A percentile compares a stretch with the other conserved stretches of the same genome.
These are phyloP conservation scores for Phialocephala subalpina DNA, from an alignment of 2,329 filamentous ascomycete genomes.

Conservation along the genomic window DNA sequence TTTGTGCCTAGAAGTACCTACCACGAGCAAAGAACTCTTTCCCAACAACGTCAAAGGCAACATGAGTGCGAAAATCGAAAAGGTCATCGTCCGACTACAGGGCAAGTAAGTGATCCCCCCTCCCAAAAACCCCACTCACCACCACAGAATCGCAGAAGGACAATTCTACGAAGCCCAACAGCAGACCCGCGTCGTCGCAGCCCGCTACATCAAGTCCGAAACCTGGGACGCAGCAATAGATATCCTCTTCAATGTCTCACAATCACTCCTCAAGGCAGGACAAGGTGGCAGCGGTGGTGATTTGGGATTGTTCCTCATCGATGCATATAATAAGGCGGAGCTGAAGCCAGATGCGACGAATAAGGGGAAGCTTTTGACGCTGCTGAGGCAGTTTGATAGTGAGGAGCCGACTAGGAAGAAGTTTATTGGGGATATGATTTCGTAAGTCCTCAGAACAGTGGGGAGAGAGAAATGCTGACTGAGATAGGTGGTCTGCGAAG, in stretches of 20 bases:
- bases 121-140: conserved; percentile 20
- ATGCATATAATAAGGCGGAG: conserved; percentile 89
- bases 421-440: conserved; percentile 86
- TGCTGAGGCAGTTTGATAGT: conserved; percentile 80
- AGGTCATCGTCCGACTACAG: conserved; percentile 79
- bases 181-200: conserved; percentile 93
- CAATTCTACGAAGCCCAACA: conserved; percentile 99
- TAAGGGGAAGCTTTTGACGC: conserved; percentile 78
- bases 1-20: not conserved
- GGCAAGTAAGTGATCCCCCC: conserved; percentile 64
- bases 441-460: conserved; percentile 54
- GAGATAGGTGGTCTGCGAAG: conserved; percentile 78
- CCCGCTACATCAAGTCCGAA: conserved; percentile 87
- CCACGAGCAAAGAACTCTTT: too few relatives aligned
- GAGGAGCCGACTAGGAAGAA: conserved; percentile 93
- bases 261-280: conserved; percentile 87
- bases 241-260: conserved; percentile 84
- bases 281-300: conserved; percentile 94
- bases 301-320: conserved; percentile 84
- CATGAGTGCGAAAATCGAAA: conserved; percentile 67
- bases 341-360: conserved; percentile 77
- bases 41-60: conserved; percentile 24
- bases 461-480: conserved; percentile 17
- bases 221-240: conserved; percentile 89
- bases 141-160: conserved; percentile 79